Base-by-base conservation (phyloP, 257 asterid genomes). In the Jasminum sambac region DNA sequence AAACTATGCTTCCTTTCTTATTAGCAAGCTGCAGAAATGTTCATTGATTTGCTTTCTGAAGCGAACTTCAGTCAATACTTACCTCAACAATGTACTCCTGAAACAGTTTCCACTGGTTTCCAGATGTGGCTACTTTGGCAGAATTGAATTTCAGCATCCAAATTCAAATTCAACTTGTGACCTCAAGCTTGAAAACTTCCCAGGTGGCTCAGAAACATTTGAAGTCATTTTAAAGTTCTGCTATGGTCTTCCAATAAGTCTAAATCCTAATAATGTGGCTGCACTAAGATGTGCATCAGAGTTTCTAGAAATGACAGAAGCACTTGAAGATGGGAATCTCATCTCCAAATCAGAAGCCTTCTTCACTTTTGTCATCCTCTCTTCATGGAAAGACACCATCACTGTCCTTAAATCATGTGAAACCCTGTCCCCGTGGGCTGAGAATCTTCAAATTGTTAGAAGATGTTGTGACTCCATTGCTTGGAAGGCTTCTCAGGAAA, bases 201-300 rank as follows among this genome's bases (percentile, higher is more conserved):
- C 98, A 9, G 96, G 96, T 4, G 98, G 96, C 61, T 46, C 96
- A 38, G 89, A 90, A 66, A 77, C 89, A 67, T 92, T 90, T 63
- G 96, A 82, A 70, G 70, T 66, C 39, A 70, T 85, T 59, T 66
- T 85, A 66, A 90, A 80, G 65, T 92, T 88, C 50, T 89, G 96
- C 70, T 92, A 88, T 7, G 87, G 92, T 24, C 76, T 86, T 63
- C 88, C 87, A 8, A 74, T 88, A 69, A 76, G 75, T 76, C 74
- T 92, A 66, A 86, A 75, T 39, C 83, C 87, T 6, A 74, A 75
- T 30, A 92, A 88, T 34, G 82, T 90, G 39, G 95, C 95, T 5
- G 84, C 89, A 34, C 63, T 88, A 23, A 81, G 98, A 81, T 90
- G 98, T 65, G 98, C 86, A 52, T 82, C 98, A 16, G 98, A 92